Percentiles rank a stretch among this genome's conserved stretches.
phyloP scores from a whole-genome alignment of 2,329 filamentous ascomycete species.

The Teratosphaeria pseudoeucalypti region DNA sequence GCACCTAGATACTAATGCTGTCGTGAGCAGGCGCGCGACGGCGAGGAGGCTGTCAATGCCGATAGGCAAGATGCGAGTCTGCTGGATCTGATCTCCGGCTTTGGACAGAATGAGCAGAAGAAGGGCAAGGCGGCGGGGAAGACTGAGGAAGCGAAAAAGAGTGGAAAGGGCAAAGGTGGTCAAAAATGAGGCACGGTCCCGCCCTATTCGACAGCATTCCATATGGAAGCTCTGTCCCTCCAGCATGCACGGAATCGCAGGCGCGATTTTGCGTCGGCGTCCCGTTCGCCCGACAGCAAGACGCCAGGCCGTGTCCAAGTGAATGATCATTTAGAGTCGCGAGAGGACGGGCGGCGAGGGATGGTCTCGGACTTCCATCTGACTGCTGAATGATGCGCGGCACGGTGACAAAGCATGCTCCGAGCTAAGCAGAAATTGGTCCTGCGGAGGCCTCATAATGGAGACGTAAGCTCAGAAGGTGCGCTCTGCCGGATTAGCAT shows the following conservation, averaged over 20 bases:
- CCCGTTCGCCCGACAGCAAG: too few species aligned
- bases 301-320: too few species aligned
- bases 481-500: too few species aligned
- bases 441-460: not conserved
- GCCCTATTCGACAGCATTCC: not conserved
- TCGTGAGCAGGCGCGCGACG: constrained; percentile 29
- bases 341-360: too few species aligned
- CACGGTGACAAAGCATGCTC: not conserved
- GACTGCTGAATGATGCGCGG: not conserved
- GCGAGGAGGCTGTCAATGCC: constrained; percentile 35
- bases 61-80: constrained; percentile 43
- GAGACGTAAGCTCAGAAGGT: not conserved
- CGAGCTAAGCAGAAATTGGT: not conserved
- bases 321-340: too few species aligned
- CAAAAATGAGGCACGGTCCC: constrained; percentile 18
- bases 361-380: not conserved
- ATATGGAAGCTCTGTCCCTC: not conserved
- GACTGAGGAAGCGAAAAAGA: constrained; percentile 26
- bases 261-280: too few species aligned
- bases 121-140: constrained; percentile 35
- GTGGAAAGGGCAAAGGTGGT: constrained; percentile 25
- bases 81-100: constrained; percentile 47
- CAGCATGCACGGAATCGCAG: not conserved
- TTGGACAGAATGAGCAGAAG: constrained; percentile 27
- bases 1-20: not conserved